Evolutionary conservation across 169 alveolate genomes (phyloP), one percentile per base, ranked within the genome.

Genomic region (Plasmodium gonderi): DNA sequence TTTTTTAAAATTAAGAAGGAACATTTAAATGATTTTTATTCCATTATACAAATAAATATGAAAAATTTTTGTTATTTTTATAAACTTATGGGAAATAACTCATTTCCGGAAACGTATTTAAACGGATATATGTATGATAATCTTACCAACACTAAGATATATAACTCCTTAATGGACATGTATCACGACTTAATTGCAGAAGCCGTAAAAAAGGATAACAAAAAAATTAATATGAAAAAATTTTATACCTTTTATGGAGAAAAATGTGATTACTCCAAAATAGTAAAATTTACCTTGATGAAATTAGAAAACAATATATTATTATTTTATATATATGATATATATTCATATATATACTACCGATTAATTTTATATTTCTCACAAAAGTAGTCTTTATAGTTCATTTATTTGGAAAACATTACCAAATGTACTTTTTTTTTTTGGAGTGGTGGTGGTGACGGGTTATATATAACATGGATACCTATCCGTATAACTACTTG

Each of bases 21-120:
- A 49, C 68, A 29, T 74, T 60, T 87, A 87, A 51, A 23, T 65
- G 80, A 87, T 75, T 75, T 87, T 20, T 87, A 87, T 75, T 87
- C 87, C 60, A 23, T 87, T 60, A 87, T 87, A 40, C 93, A 74
- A 74, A 87, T 87, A 75, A 74, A 87, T 87, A 87, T 74, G 67
- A 87, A 87, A 75, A 87, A 87, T 60, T 87, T 49, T 87, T 33
- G 23, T 11, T 87, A 87, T 36, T 74, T 87, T 87, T 87, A 87
- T 42, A 87, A 87, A 75, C 78, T 54, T 31, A 29, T 87, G 67
- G 93, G 93, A 87, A 87, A 87, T 60, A 60, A 64, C 47, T 17
- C 38, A 20, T 38, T 12, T 51, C 17, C 93, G 45, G 93, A 76
- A 75, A 87, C 93, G 7, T 51, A 42, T 87, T 75, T 87, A 60